These are phyloP conservation scores for Fraxinus pennsylvanica DNA, from an alignment of 257 asterid species.

Conservation along the genomic window DNA sequence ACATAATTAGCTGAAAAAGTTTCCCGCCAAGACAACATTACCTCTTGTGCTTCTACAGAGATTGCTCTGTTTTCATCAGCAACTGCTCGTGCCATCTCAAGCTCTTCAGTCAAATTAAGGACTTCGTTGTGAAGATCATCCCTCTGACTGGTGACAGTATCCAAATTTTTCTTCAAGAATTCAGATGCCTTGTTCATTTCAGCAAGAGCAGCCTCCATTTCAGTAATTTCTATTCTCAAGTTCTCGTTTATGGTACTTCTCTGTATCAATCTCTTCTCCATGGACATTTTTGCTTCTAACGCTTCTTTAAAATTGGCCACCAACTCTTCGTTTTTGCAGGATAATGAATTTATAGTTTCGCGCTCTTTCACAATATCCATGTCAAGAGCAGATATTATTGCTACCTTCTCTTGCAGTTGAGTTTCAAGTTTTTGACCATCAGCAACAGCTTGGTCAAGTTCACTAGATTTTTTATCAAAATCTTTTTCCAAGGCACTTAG, in stretches of 20 bases:
- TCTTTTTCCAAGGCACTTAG: slow-evolving; percentile 50
- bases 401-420: slow-evolving; percentile 57
- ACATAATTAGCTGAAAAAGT: not conserved
- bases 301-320: slow-evolving; percentile 46
- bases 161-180: slow-evolving; percentile 59
- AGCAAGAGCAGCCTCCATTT: slow-evolving; percentile 58
- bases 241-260: slow-evolving; percentile 45
- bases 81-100: slow-evolving; percentile 58
- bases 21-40: slow-evolving; percentile 29
- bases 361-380: slow-evolving; percentile 44
- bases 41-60: slow-evolving; percentile 83
- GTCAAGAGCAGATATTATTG: slow-evolving; percentile 58
- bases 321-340: slow-evolving; percentile 54
- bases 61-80: slow-evolving; percentile 72
- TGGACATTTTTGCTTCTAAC: slow-evolving; percentile 43
- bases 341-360: slow-evolving; percentile 46
- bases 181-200: slow-evolving; percentile 58
- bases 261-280: slow-evolving; percentile 59
- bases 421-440: slow-evolving; percentile 54
- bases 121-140: slow-evolving; percentile 53
- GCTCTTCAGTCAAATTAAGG: slow-evolving; percentile 52
- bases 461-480: slow-evolving; percentile 46
- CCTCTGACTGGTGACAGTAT: slow-evolving; percentile 43
- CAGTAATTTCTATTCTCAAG: slow-evolving; percentile 64
- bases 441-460: slow-evolving; percentile 58